These are phyloP conservation scores for Ustilago tritici DNA, from an alignment of 1,284 basidiomycete species.

Conservation along the genomic window DNA sequence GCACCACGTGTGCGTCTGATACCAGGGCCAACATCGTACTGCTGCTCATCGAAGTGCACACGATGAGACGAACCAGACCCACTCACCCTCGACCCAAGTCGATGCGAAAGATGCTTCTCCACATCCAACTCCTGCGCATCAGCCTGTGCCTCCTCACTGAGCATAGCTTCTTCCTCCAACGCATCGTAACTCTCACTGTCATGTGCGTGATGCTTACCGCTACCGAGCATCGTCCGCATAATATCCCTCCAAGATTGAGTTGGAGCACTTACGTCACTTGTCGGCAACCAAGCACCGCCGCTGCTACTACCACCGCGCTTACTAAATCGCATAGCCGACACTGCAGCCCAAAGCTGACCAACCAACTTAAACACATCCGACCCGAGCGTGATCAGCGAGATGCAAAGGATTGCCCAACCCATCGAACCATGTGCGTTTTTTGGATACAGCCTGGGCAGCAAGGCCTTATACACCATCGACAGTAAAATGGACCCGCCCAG, in stretches of 20 bases:
- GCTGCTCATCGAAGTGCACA: conserved; percentile 46
- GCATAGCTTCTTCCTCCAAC: conserved; percentile 42
- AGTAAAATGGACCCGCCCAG: conserved; percentile 54
- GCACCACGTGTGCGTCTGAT: conserved; percentile 8
- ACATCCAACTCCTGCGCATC: conserved; percentile 35
- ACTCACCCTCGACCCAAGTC: conserved; percentile 10
- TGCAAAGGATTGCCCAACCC: conserved; percentile 54
- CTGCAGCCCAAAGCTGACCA: conserved; percentile 29
- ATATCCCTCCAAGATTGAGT: conserved; percentile 31
- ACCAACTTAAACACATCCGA: conserved; percentile 51
- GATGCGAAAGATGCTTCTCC: conserved; percentile 27
- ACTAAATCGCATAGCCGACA: conserved; percentile 14
- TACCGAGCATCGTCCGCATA: conserved; percentile 26
- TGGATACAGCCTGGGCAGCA: conserved; percentile 61
- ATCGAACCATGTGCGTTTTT: conserved; percentile 58
- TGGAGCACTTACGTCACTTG: not conserved
- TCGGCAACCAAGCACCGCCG: conserved; percentile 16
- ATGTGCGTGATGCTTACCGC: not conserved
- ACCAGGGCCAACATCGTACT: not conserved
- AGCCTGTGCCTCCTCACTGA: conserved; percentile 32
- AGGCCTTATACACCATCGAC: conserved; percentile 61
- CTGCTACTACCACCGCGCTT: conserved; percentile 2
- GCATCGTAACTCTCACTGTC: conserved; percentile 41
- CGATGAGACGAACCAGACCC: conserved; percentile 35
- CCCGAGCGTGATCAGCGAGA: conserved; percentile 56